phyloP scores from a whole-genome alignment of 768 basidiomycete species.

The Amanita thiersii region DNA sequence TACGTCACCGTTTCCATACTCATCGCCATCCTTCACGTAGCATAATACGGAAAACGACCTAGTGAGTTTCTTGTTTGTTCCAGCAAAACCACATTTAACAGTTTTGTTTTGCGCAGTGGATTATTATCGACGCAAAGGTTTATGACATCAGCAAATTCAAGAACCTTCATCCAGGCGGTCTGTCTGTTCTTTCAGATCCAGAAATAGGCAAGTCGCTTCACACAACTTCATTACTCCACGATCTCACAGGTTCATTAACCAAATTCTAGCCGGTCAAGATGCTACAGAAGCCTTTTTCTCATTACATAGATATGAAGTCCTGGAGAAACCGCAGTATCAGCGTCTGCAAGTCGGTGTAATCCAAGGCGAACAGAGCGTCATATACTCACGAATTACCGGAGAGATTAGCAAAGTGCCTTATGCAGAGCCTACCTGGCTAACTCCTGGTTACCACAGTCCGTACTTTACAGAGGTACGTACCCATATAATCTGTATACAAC shows the following conservation, averaged over 20 bases:
- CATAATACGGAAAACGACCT: conserved; percentile 77
- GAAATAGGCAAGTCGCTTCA: conserved; percentile 53
- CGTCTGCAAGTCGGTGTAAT: conserved; percentile 59
- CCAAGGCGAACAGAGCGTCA: conserved; percentile 44
- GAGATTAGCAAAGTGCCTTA: conserved; percentile 65
- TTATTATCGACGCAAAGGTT: conserved; percentile 78
- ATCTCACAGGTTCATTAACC: background rate
- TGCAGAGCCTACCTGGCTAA: conserved; percentile 73
- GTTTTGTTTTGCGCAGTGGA: conserved; percentile 43
- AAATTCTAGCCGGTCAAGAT: conserved; percentile 57
- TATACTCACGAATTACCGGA: conserved; percentile 40
- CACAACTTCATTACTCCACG: too few relatives aligned
- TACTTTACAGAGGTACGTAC: conserved; percentile 59
- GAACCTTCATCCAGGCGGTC: conserved; percentile 76
- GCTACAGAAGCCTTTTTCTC: conserved; percentile 74
- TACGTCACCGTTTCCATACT: background rate
- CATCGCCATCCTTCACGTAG: conserved; percentile 25
- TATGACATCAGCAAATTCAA: conserved; percentile 77
- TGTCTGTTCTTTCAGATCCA: conserved; percentile 59
- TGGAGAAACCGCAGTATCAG: conserved; percentile 56
- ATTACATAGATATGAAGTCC: conserved; percentile 66
- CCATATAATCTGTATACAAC: background rate
- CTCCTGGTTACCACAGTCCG: conserved; percentile 55
- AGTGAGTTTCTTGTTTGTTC: conserved; percentile 22
- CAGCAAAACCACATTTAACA: background rate